Evolutionary conservation across 306 rosid species (phyloP).

Genomic region (Quercus aquifolioides): DNA sequence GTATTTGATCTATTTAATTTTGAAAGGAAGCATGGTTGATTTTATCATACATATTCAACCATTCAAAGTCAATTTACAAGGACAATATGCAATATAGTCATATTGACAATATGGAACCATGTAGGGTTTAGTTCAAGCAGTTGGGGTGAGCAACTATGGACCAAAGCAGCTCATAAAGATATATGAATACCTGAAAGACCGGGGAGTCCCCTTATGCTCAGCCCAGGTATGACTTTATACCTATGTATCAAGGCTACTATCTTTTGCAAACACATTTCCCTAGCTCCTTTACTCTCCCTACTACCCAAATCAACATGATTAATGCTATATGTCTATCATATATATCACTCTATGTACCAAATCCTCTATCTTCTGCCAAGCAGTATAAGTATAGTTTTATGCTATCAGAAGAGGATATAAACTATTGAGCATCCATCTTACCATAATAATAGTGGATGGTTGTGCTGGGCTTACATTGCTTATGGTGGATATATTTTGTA

Average conservation of each 20-base stretch:
- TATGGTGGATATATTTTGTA: background rate
- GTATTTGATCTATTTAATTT: background rate
- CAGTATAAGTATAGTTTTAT: background rate
- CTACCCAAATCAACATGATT: background rate
- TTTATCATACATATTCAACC: background rate
- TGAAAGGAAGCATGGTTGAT: background rate
- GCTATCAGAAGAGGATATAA: background rate
- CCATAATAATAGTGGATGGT: background rate
- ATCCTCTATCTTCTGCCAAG: background rate
- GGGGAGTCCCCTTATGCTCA: constrained; percentile 86
- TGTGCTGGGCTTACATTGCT: background rate
- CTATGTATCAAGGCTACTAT: background rate
- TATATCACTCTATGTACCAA: background rate
- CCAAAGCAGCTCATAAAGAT: constrained; percentile 88
- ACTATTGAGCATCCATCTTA: background rate
- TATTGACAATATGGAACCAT: constrained; percentile 17
- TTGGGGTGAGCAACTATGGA: constrained; percentile 96
- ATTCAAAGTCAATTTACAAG: background rate
- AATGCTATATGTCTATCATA: background rate
- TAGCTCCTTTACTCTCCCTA: background rate
- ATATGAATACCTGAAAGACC: constrained; percentile 68
- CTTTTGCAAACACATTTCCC: constrained; percentile 5
- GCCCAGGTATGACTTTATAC: constrained; percentile 61
- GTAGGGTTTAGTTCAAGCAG: constrained; percentile 89
- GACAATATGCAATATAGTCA: background rate